Percentiles rank a stretch among this genome's conserved stretches.
These are phyloP conservation scores for Lepidium sativum DNA, from an alignment of 345 rosid species.

Conservation along the genomic window DNA sequence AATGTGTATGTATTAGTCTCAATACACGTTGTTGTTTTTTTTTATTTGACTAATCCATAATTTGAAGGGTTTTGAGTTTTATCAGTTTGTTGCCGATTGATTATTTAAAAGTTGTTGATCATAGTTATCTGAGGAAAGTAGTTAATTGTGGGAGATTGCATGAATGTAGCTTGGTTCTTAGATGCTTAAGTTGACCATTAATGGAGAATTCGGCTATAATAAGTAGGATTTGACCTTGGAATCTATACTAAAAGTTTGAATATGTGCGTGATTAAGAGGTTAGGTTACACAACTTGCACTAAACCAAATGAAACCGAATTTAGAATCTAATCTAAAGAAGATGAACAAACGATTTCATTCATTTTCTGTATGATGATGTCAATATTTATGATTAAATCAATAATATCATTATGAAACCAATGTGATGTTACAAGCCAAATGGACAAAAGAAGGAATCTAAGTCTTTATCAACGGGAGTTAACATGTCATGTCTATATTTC, in stretches of 20 bases:
- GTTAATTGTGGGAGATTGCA: too few relatives aligned
- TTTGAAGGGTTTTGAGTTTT: not conserved
- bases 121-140: not conserved
- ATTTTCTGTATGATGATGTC: too few relatives aligned
- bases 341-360: not conserved
- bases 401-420: too few relatives aligned
- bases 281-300: not conserved
- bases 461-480: too few relatives aligned
- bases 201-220: not conserved
- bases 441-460: too few relatives aligned
- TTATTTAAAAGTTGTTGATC: not conserved
- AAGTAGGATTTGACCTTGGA: not conserved
- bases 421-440: too few relatives aligned
- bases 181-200: not conserved
- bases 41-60: constrained; percentile 7
- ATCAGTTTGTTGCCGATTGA: not conserved
- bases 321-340: not conserved
- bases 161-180: not conserved
- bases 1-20: constrained; percentile 15
- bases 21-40: not conserved
- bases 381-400: too few relatives aligned
- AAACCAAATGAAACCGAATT: not conserved
- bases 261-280: not conserved
- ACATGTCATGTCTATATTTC: too few relatives aligned
- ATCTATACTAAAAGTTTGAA: not conserved